Evolutionary conservation across 2,329 filamentous ascomycete genomes (phyloP).

Genomic region (Tolypocladium endophyticum): DNA sequence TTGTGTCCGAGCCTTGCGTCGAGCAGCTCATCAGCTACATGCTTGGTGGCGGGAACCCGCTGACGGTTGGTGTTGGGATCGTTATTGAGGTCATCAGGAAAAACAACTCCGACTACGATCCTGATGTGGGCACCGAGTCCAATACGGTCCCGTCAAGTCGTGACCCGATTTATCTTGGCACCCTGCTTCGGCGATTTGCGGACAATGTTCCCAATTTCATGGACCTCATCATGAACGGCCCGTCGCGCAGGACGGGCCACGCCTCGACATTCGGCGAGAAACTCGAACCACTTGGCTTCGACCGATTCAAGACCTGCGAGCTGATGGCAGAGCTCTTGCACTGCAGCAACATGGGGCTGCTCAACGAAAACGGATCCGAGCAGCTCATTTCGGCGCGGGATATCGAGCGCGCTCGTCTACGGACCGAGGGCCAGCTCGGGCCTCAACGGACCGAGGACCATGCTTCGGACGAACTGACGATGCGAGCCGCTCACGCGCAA

Average conservation of each 20-base stretch:
- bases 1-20: slow-evolving; percentile 79
- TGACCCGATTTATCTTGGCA: slow-evolving; percentile 93
- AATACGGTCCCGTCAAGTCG: slow-evolving; percentile 70
- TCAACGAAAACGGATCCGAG: slow-evolving; percentile 88
- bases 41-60: slow-evolving; percentile 83
- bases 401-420: slow-evolving; percentile 67
- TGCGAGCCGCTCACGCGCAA: slow-evolving; percentile 40
- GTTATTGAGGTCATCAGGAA: slow-evolving; percentile 98
- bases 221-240: slow-evolving; percentile 71
- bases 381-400: slow-evolving; percentile 74
- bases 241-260: slow-evolving; percentile 62
- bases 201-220: slow-evolving; percentile 91
- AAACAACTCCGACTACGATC: slow-evolving; percentile 98
- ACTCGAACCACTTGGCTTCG: slow-evolving; percentile 91
- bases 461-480: slow-evolving; percentile 48
- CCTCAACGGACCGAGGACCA: slow-evolving; percentile 27
- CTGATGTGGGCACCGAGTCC: slow-evolving; percentile 75
- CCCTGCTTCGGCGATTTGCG: slow-evolving; percentile 78
- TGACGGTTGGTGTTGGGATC: slow-evolving; percentile 94
- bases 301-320: slow-evolving; percentile 97
- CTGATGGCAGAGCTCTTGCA: slow-evolving; percentile 95
- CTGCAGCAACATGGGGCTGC: slow-evolving; percentile 94
- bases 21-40: slow-evolving; percentile 82
- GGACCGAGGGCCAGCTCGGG: slow-evolving; percentile 61
- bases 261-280: slow-evolving; percentile 82